Evolutionary conservation across 805 yeast species (phyloP).

Genomic region (Ogataea paradorogensis): DNA sequence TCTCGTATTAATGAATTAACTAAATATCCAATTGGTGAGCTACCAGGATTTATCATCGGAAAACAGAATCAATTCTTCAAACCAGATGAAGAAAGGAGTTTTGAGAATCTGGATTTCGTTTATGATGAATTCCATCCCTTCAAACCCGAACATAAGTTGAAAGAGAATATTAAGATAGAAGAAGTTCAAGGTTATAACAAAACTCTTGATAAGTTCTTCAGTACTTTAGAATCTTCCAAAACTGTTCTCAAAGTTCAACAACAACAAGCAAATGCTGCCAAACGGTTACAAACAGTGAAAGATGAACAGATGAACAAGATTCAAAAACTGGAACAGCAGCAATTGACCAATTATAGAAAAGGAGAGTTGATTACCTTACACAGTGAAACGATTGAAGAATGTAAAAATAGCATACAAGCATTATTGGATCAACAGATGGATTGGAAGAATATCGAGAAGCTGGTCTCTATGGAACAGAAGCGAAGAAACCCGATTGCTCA

Average conservation of each 20-base stretch:
- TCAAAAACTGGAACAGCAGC: constrained; percentile 59
- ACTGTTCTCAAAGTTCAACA: constrained; percentile 70
- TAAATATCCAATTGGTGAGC: constrained; percentile 32
- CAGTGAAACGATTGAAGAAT: constrained; percentile 69
- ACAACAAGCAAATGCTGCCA: constrained; percentile 72
- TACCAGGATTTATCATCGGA: constrained; percentile 61
- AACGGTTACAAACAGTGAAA: constrained; percentile 70
- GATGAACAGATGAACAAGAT: constrained; percentile 70
- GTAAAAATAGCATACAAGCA: constrained; percentile 62
- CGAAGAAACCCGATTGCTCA: constrained; percentile 65
- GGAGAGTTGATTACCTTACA: constrained; percentile 72
- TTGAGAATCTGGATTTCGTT: constrained; percentile 38
- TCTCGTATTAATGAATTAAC: constrained; percentile 39
- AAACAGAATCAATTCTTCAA: constrained; percentile 53
- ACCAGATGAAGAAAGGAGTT: constrained; percentile 36
- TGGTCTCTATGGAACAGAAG: constrained; percentile 65
- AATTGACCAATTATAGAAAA: constrained; percentile 57
- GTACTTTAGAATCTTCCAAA: constrained; percentile 80
- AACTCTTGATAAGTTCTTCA: constrained; percentile 80
- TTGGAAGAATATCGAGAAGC: constrained; percentile 83
- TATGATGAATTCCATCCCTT: constrained; percentile 57
- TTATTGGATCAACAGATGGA: constrained; percentile 84
- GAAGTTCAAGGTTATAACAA: constrained; percentile 66
- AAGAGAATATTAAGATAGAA: constrained; percentile 36
- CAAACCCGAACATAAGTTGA: constrained; percentile 37